phyloP scores from a whole-genome alignment of 768 basidiomycete species.

The Boletellus emodensis region DNA sequence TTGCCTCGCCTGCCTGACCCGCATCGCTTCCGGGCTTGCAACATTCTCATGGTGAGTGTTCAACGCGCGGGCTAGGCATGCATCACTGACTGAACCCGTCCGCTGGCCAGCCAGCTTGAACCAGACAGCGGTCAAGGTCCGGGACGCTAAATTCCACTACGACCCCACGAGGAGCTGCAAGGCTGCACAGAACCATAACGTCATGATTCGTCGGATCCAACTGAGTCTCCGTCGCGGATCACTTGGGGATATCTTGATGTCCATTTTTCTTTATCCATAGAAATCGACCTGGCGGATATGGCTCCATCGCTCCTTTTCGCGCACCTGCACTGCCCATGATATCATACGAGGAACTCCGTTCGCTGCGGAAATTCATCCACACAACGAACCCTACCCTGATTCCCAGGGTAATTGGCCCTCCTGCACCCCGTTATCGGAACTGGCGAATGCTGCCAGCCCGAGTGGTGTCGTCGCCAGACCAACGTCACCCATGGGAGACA shows the following conservation, averaged over 20 bases:
- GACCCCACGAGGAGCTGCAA: no score
- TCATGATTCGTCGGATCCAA: slow-evolving; percentile 1
- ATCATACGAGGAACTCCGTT: neutral
- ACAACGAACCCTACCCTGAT: neutral
- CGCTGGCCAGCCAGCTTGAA: neutral
- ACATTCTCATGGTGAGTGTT: no score
- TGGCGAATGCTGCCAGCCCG: neutral
- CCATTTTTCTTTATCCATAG: neutral
- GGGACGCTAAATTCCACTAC: neutral
- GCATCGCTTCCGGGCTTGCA: no score
- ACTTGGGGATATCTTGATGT: neutral
- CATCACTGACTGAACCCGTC: neutral
- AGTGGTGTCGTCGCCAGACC: neutral
- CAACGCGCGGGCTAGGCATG: no score
- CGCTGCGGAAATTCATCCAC: slow-evolving; percentile 2
- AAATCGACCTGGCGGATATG: slow-evolving; percentile 4
- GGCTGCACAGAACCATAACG: neutral
- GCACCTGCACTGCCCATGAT: slow-evolving; percentile 11
- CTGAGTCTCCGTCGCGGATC: slow-evolving; percentile 1
- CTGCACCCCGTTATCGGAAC: neutral
- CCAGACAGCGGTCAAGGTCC: neutral
- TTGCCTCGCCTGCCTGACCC: no score
- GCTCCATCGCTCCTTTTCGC: slow-evolving; percentile 4
- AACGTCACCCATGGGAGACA: neutral
- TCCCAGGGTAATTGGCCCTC: neutral